Evolutionary conservation across 108 stramenopile species (phyloP).

Genomic region (Skeletonema grethae): DNA sequence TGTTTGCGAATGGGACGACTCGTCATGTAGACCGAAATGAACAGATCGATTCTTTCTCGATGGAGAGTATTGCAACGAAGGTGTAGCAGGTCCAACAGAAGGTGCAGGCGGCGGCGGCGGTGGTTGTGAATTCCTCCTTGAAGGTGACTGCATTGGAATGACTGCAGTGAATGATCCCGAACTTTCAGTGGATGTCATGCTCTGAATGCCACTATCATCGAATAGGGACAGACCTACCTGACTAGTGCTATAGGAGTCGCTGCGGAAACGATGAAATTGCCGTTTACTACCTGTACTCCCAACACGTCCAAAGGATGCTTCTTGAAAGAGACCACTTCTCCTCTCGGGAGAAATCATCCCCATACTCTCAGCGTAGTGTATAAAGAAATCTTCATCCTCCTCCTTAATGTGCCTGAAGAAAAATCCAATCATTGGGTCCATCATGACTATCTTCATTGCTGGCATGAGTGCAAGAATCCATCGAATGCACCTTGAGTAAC

Average conservation of each 20-base stretch:
- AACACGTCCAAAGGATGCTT: background rate
- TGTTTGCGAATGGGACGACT: background rate
- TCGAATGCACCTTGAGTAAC: conserved; percentile 57
- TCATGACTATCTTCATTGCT: conserved; percentile 49
- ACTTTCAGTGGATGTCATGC: conserved; percentile 12
- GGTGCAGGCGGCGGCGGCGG: background rate
- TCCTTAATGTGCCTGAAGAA: conserved; percentile 60
- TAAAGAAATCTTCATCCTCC: conserved; percentile 37
- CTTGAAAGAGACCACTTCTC: background rate
- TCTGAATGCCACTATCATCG: conserved; percentile 13
- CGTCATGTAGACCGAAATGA: conserved; percentile 17
- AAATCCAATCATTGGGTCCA: conserved; percentile 52
- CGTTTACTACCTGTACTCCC: background rate
- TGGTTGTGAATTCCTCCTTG: background rate
- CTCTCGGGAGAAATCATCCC: conserved; percentile 45
- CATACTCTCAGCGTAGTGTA: conserved; percentile 48
- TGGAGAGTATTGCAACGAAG: conserved; percentile 5
- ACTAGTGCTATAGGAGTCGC: conserved; percentile 24
- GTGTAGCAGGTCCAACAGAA: conserved; percentile 3
- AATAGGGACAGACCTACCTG: conserved; percentile 36
- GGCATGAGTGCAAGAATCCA: conserved; percentile 58
- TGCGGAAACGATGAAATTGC: conserved; percentile 7
- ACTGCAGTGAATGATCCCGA: background rate
- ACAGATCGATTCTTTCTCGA: conserved; percentile 16
- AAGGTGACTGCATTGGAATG: conserved; percentile 5